phyloP scores from a whole-genome alignment of 2,329 filamentous ascomycete genomes.

The Alternaria angustiovoidea region DNA sequence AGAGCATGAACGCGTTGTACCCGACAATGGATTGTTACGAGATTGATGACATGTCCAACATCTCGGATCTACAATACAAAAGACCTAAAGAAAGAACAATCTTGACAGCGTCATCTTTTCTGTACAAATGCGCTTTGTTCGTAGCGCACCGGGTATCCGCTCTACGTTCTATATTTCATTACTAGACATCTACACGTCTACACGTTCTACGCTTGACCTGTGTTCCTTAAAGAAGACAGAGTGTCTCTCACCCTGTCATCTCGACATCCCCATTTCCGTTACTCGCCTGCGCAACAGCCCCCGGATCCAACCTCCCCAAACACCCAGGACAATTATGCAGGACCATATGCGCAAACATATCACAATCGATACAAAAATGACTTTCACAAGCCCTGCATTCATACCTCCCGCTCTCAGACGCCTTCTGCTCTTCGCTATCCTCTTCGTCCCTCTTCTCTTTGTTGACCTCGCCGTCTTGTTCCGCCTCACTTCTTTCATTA shows the following conservation, averaged over 20 bases:
- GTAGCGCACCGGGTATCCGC: not conserved
- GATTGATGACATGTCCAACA: no score
- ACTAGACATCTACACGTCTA: not conserved
- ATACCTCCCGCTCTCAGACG: slow-evolving; percentile 87
- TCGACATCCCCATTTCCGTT: slow-evolving; percentile 38
- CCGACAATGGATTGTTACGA: no score
- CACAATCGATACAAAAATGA: slow-evolving; percentile 98
- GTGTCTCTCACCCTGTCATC: slow-evolving; percentile 32
- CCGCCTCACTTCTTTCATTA: slow-evolving; percentile 16
- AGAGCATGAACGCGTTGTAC: not conserved
- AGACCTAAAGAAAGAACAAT: no score
- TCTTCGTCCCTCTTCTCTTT: slow-evolving; percentile 32
- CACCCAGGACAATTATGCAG: slow-evolving; percentile 97
- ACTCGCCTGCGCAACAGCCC: slow-evolving; percentile 14
- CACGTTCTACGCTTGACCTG: not conserved
- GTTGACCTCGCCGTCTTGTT: slow-evolving; percentile 24
- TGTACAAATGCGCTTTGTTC: not conserved
- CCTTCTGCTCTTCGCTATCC: slow-evolving; percentile 47
- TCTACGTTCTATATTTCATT: not conserved
- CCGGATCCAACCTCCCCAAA: slow-evolving; percentile 55
- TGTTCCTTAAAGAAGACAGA: not conserved
- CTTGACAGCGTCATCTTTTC: not conserved
- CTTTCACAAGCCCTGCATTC: slow-evolving; percentile 85
- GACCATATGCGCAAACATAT: slow-evolving; percentile 92
- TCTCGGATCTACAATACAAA: no score